Percentiles rank a stretch among this genome's conserved stretches.
Evolutionary conservation across 108 stramenopile species (phyloP).

Genomic region (Asterionellopsis glacialis): DNA sequence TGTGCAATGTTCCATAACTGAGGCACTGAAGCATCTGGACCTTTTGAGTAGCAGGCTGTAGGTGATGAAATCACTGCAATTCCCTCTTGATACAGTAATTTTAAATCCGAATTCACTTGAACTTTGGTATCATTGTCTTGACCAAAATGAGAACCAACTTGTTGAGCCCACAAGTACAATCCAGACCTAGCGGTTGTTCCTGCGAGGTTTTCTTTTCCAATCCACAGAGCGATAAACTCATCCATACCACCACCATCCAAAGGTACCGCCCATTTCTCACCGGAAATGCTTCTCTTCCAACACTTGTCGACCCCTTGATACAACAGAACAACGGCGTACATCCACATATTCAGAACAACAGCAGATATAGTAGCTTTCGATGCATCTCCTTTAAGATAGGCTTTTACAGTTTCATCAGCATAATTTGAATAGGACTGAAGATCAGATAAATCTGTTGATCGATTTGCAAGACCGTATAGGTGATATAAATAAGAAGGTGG

Average conservation of each 20-base stretch:
- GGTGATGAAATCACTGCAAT: conserved; percentile 18
- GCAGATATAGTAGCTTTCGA: conserved; percentile 40
- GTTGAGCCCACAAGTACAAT: conserved; percentile 70
- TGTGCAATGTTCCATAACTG: conserved; percentile 49
- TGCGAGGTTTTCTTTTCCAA: conserved; percentile 55
- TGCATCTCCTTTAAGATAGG: conserved; percentile 21
- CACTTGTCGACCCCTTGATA: conserved; percentile 60
- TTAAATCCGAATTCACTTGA: conserved; percentile 44
- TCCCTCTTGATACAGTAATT: conserved; percentile 57
- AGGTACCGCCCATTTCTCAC: conserved; percentile 37
- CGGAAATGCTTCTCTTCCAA: conserved; percentile 39
- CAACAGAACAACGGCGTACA: conserved; percentile 64
- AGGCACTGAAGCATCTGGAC: conserved; percentile 24
- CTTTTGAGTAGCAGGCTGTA: conserved; percentile 35
- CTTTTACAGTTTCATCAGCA: conserved; percentile 51
- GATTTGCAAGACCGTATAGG: conserved; percentile 54
- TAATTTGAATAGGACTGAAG: conserved; percentile 33
- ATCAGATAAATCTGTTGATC: conserved; percentile 14
- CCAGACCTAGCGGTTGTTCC: conserved; percentile 48
- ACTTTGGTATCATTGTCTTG: conserved; percentile 34
- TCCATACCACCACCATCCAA: conserved; percentile 48
- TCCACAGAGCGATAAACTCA: conserved; percentile 78
- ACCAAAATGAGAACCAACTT: conserved; percentile 35
- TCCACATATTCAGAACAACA: conserved; percentile 52
- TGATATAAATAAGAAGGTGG: conserved; percentile 54